Evolutionary conservation across 2,329 filamentous ascomycete species (phyloP), one percentile per base, ranked within the genome.

Genomic region (Ilyonectria robusta): DNA sequence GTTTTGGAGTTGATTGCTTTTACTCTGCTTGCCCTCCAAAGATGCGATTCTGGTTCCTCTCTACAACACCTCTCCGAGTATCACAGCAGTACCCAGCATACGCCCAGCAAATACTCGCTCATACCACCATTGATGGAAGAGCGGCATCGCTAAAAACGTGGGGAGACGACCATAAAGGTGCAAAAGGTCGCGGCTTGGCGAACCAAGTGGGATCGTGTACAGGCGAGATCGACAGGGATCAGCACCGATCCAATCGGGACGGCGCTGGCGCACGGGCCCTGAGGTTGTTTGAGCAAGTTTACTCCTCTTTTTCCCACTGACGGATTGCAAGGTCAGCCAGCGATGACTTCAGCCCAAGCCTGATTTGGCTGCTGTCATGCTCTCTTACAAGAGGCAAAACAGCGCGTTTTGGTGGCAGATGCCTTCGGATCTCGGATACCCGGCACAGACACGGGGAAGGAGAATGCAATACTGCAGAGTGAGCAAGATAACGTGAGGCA

Each of bases 261-360:
- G 44, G 3, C 1, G 2, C 0, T 48, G 40, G 56, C 55, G 70
- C 68, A 69, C 67, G 68, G 65, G 62, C 70, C 70, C 47, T 81
- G 79, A 79, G 79, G 73, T 68, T 77, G 67, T 81, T 81, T 81
- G 79, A 81, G 79, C 79, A 81, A 81, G 79, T 81, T 81, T 79
- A 66, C 67, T 67, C 23, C 59, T 66, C 54, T 60, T 62, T 59
- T 42, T 23, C 37, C 59, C 48, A 69, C 70, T 68, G 62, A 62
- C 65, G 59, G 59, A 65, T 60, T 15, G 17, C 37, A n/a, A 40
- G 6, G 13, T 42, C 40, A n/a, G 7, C 40, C 68, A 31, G 37
- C 31, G 47, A 50, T 31, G 42, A 23, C 37, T 48, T 51, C 50
- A 56, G 46, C 10, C 62, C 51, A 55, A 33, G 31, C 62, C 62